Base-by-base conservation (phyloP, 805 yeast genomes). In the Candida caryicola region DNA sequence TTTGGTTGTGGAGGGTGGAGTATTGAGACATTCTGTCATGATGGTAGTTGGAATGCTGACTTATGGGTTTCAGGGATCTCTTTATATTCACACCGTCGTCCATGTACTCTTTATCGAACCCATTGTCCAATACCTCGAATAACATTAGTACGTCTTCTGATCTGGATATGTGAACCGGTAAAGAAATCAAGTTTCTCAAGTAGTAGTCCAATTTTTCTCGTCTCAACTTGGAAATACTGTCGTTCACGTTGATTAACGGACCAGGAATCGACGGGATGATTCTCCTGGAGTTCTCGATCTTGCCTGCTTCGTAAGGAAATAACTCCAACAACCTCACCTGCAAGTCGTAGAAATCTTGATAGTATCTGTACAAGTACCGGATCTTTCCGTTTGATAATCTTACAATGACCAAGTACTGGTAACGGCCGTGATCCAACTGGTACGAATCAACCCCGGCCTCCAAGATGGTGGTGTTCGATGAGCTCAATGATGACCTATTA, bases 231-330 rank as follows among this genome's bases (percentile, higher is more conserved):
- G 78, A 73, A 35, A 77, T 65, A 41, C 70, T 66, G 47, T 91
- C 97, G 45, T 88, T 88, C 38, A 93, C 95, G 52, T 84, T 85
- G 27, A 95, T 83, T 33, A 91, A 73, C 2, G 99, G 99, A 1
- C 98, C 99, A 0, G 99, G 98, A 54, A 93, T 90, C 48, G 82
- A 88, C 5, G 99, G 99, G 40, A 93, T 72, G 21, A 85, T 82
- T 47, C 99, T 78, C 36, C 80, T 78, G 18, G 79, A 71, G 60
- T 85, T 85, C 38, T 81, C 82, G 31, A 79, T 81, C 49, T 87
- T 81, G 10, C 97, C 97, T 6, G 97, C 95, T 61, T 91, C 99
- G 43, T 75, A 79, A 5, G 97, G 97, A 71, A 85, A 93, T 18
- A 81, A 72, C 51, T 85, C 93, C 35, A 91, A 69, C 35, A 93